Percentiles rank a stretch among this genome's conserved stretches.
phyloP scores from a whole-genome alignment of 192 early-diverging fungal species.

The Umbelopsis vinacea region DNA sequence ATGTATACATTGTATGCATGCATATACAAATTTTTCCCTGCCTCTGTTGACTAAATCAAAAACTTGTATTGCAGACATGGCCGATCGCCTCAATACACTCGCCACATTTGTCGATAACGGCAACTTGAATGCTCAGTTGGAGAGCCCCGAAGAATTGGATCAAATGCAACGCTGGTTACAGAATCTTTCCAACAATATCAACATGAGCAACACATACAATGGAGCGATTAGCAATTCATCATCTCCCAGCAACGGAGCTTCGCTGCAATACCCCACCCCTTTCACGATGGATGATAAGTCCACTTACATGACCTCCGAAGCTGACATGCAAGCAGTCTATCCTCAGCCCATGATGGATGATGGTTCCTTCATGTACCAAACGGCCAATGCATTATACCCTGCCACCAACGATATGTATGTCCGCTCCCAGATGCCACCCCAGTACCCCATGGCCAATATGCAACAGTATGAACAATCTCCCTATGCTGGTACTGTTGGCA shows the following conservation, averaged over 20 bases:
- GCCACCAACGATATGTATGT: slow-evolving; percentile 11
- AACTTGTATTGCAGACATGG: background rate
- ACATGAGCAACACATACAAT: background rate
- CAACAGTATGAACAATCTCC: slow-evolving; percentile 11
- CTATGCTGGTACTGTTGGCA: slow-evolving; percentile 5
- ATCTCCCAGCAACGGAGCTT: slow-evolving; percentile 4
- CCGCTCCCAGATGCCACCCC: slow-evolving; percentile 1
- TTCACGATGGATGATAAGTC: background rate
- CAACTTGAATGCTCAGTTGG: slow-evolving; percentile 4
- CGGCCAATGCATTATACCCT: slow-evolving; percentile 15
- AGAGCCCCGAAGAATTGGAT: slow-evolving; percentile 12
- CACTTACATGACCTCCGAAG: background rate
- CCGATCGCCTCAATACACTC: slow-evolving; percentile 9
- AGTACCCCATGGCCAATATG: slow-evolving; percentile 16
- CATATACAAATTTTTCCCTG: too few relatives aligned
- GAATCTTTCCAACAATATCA: slow-evolving; percentile 13
- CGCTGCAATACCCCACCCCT: background rate
- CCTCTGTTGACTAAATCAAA: background rate
- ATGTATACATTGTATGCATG: too few relatives aligned
- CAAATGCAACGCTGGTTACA: slow-evolving; percentile 21
- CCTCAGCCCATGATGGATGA: slow-evolving; percentile 18
- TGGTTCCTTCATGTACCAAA: slow-evolving; percentile 2
- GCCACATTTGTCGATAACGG: slow-evolving; percentile 12
- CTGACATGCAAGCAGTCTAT: slow-evolving; percentile 12
- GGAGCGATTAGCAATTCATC: background rate